A percentile compares a stretch with the other conserved stretches of the same genome.
Conservation (phyloP, 192 early-diverging fungal species). For the Pecoramyces ruminantium region DNA sequence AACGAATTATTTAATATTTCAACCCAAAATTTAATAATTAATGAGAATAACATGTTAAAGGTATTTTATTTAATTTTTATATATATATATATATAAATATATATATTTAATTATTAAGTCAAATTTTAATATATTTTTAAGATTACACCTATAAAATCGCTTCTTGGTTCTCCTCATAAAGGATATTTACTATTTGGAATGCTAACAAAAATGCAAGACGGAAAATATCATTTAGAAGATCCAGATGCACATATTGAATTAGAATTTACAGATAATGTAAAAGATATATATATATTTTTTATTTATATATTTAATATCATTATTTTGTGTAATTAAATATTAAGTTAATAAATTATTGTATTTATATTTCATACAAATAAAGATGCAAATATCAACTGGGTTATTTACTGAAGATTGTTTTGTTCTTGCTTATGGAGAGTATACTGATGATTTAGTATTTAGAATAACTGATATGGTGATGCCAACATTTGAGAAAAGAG, state of each 20-base stretch:
- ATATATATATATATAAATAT: not conserved
- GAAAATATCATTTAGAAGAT: conserved; percentile 73
- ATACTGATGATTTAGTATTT: conserved; percentile 52
- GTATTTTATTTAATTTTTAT: not conserved
- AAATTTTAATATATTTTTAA: conserved; percentile 6
- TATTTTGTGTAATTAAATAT: too few species aligned
- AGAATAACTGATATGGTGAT: conserved; percentile 51
- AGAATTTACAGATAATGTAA: conserved; percentile 36
- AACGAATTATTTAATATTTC: conserved; percentile 62
- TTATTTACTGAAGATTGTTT: conserved; percentile 74
- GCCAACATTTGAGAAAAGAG: conserved; percentile 51
- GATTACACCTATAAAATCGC: conserved; percentile 61
- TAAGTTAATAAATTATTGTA: too few species aligned
- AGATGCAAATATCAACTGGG: conserved; percentile 32
- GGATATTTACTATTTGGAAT: conserved; percentile 70
- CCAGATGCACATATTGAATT: conserved; percentile 58
- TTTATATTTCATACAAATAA: too few species aligned
- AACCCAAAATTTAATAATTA: conserved; percentile 6
- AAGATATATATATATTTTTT: not conserved
- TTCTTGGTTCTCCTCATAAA: conserved; percentile 51
- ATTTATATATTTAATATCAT: not conserved
- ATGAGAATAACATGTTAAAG: not conserved
- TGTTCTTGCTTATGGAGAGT: conserved; percentile 67
- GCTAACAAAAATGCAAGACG: conserved; percentile 65
- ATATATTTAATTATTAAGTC: not conserved